A percentile compares a stretch with the other conserved stretches of the same genome.
Conservation (phyloP, 805 yeast species). For the Ogataea wickerhamii region DNA sequence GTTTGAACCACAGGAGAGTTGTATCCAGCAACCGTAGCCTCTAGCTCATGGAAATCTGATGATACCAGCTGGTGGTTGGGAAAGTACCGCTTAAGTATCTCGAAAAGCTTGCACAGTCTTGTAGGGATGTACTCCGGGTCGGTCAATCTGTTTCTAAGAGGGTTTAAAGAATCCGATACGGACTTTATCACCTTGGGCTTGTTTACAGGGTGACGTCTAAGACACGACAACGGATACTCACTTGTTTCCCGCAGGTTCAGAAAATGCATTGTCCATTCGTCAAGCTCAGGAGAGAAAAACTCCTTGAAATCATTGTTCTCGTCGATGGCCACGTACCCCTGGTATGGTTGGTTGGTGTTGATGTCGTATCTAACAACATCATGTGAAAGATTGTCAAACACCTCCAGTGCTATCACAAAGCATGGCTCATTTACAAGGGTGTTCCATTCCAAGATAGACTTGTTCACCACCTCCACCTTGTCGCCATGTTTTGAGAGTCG, state of each 20-base stretch:
- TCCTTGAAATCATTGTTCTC: constrained; percentile 72
- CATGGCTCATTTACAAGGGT: constrained; percentile 59
- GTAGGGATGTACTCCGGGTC: constrained; percentile 84
- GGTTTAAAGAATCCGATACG: constrained; percentile 50
- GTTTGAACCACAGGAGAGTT: constrained; percentile 82
- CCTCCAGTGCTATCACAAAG: constrained; percentile 76
- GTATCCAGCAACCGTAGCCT: constrained; percentile 53
- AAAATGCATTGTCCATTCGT: constrained; percentile 51
- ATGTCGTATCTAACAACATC: constrained; percentile 77
- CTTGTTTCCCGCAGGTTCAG: constrained; percentile 54
- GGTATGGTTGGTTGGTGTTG: constrained; percentile 60
- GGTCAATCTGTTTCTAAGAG: constrained; percentile 62
- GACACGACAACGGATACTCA: constrained; percentile 29
- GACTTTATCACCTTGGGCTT: constrained; percentile 42
- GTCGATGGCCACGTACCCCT: constrained; percentile 74
- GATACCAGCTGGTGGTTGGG: constrained; percentile 74
- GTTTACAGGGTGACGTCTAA: constrained; percentile 54
- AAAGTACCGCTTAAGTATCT: constrained; percentile 57
- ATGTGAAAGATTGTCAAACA: constrained; percentile 80
- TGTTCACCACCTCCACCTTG: constrained; percentile 63
- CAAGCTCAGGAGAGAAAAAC: constrained; percentile 61
- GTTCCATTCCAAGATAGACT: constrained; percentile 76
- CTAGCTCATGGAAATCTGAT: constrained; percentile 61
- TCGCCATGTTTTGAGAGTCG: constrained; percentile 38
- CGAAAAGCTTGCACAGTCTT: constrained; percentile 59